Evolutionary conservation across 768 basidiomycete genomes (phyloP).

Genomic region (Pleurotus salmoneostramineus): DNA sequence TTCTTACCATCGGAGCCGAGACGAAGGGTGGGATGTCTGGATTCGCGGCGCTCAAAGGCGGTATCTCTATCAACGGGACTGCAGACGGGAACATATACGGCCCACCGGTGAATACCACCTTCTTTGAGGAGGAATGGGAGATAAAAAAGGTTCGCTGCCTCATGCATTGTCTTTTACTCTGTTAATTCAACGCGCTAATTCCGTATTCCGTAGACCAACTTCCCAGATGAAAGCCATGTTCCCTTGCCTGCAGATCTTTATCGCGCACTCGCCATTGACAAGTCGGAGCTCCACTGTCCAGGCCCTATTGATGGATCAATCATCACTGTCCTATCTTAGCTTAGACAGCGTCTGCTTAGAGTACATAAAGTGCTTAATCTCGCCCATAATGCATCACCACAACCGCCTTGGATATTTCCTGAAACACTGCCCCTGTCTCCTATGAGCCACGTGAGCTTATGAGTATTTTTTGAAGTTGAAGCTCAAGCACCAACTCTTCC

Average conservation of each 20-base stretch:
- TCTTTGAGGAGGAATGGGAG: slow-evolving; percentile 1
- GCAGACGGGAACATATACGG: not conserved
- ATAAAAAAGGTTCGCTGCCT: not conserved
- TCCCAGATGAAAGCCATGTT: not conserved
- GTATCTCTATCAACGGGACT: not conserved
- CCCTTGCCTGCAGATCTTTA: not conserved
- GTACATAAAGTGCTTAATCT: not conserved
- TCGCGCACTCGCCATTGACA: not conserved
- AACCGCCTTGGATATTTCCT: too few species aligned
- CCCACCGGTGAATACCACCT: not conserved
- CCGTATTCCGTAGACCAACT: too few species aligned
- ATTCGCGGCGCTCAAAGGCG: not conserved
- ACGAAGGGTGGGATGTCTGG: not conserved
- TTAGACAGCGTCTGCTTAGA: not conserved
- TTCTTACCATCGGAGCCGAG: not conserved
- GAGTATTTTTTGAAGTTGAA: too few species aligned
- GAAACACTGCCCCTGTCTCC: not conserved
- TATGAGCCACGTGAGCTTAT: not conserved
- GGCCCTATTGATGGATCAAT: not conserved
- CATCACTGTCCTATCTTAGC: not conserved
- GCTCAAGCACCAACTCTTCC: too few species aligned
- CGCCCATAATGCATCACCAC: too few species aligned
- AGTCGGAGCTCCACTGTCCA: not conserved
- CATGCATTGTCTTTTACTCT: too few species aligned
- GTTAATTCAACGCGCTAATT: too few species aligned